Conservation (phyloP, 352 stramenopile genomes). For the Peronospora tabacina region DNA sequence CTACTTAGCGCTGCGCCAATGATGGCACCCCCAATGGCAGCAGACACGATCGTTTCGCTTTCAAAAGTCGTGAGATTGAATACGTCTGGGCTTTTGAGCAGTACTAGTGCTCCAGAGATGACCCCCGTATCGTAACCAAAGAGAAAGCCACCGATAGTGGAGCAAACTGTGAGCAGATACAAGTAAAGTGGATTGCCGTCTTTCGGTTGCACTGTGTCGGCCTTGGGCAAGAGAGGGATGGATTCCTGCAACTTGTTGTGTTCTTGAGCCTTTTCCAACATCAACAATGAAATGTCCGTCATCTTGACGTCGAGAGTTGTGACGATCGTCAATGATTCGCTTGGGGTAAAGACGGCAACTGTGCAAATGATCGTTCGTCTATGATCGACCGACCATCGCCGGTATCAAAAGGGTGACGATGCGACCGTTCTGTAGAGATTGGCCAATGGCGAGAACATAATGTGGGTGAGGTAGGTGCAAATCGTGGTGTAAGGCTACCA, state of each 20-base stretch:
- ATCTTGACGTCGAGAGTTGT: not conserved
- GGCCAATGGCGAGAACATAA: not conserved
- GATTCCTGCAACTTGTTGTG: constrained; percentile 4
- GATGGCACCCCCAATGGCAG: constrained; percentile 61
- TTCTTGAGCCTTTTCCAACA: constrained; percentile 2
- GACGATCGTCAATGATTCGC: not conserved
- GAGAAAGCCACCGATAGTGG: constrained; percentile 70
- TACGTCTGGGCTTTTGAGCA: constrained; percentile 57
- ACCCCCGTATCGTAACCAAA: constrained; percentile 81
- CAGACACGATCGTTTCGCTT: constrained; percentile 64
- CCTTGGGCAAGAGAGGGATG: constrained; percentile 13
- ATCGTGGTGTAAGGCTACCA: not conserved
- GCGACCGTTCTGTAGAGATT: not conserved
- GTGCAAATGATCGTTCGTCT: not conserved
- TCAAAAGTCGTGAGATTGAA: constrained; percentile 54
- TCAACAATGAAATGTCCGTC: constrained; percentile 6
- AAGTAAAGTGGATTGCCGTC: constrained; percentile 18
- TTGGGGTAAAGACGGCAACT: not conserved
- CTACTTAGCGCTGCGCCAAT: constrained; percentile 51
- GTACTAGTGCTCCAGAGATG: constrained; percentile 65
- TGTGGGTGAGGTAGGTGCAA: not conserved
- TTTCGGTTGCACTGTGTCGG: constrained; percentile 6
- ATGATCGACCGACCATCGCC: no score
- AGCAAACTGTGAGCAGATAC: constrained; percentile 57
- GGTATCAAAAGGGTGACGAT: not conserved